Evolutionary conservation across 257 asterid species (phyloP).

Genomic region (Nyctanthes arbortristis): DNA sequence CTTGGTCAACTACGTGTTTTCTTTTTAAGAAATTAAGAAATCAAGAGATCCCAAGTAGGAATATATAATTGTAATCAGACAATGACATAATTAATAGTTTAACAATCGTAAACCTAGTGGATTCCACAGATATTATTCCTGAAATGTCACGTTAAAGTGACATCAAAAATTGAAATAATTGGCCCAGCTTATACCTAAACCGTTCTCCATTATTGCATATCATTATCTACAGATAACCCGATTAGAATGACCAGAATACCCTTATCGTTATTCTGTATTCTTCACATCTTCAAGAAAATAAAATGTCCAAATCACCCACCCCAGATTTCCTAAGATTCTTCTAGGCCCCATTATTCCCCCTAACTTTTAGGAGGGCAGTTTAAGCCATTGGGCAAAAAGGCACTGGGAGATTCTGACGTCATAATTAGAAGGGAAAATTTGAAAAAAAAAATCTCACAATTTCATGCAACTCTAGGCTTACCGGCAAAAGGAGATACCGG

Average conservation of each 20-base stretch:
- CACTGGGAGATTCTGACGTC: not conserved
- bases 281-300: not conserved
- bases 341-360: slow-evolving; percentile 2
- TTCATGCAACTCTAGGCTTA: slow-evolving; percentile 28
- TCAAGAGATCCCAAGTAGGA: not conserved
- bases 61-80: not conserved
- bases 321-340: slow-evolving; percentile 18
- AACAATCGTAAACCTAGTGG: not conserved
- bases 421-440: not conserved
- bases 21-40: too few relatives aligned
- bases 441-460: not conserved
- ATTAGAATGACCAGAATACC: slow-evolving; percentile 20
- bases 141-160: slow-evolving; percentile 31
- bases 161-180: slow-evolving; percentile 24
- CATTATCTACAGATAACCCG: slow-evolving; percentile 12
- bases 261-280: not conserved
- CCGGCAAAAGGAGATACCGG: slow-evolving; percentile 97
- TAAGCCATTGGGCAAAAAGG: not conserved
- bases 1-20: not conserved
- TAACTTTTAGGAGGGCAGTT: slow-evolving; percentile 1
- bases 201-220: slow-evolving; percentile 22
- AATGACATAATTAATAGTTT: not conserved
- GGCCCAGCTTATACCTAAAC: slow-evolving; percentile 24
- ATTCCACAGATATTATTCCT: not conserved
- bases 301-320: slow-evolving; percentile 24